Base-by-base conservation (phyloP, 345 rosid genomes). In the Passiflora organensis region DNA sequence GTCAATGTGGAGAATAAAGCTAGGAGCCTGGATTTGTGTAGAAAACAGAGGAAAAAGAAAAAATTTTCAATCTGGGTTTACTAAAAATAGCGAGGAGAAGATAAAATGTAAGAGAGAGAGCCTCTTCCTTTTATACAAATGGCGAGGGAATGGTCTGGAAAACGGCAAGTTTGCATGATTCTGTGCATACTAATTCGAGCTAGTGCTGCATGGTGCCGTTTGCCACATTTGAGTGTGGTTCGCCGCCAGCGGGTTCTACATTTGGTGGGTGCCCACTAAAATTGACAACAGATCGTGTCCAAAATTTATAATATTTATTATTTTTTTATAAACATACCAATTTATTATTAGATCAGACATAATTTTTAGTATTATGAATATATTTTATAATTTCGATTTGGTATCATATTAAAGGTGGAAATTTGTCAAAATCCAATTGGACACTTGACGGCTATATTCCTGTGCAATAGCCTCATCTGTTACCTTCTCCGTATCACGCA, bases 121-220 rank as follows among this genome's bases (percentile, higher is more conserved):
- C 57, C 66, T 68, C n/a, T 73, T 51, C 25, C 14, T 41, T 48
- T 20, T 38, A 41, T 57, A 64, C 57, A 64, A 68, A 68, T 56
- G 66, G 65, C 70, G 25, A 43, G 67, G 43, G 57, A 62, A 8
- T 3, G 34, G 34, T 2, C 34, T 28, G 64, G 45, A 72, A 78
- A 78, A 73, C 66, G 77, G 85, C 72, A 74, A 78, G 73, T 60
- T 79, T 83, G 90, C 85, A 82, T 83, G 81, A 67, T 81, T 72
- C 73, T 65, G 77, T 63, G 54, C n/a, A 13, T 71, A 77, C 82
- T 70, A 79, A 76, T 66, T 68, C 44, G 48, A 57, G 48, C 6
- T 45, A 43, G 51, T 10, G 55, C 72, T 68, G 63, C 67, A 62
- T 68, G 72, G 51, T 68, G 55, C 59, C 55, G 20, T 72, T n/a